Base-by-base conservation (phyloP, 768 basidiomycete species). In the Serendipita vermifera region DNA sequence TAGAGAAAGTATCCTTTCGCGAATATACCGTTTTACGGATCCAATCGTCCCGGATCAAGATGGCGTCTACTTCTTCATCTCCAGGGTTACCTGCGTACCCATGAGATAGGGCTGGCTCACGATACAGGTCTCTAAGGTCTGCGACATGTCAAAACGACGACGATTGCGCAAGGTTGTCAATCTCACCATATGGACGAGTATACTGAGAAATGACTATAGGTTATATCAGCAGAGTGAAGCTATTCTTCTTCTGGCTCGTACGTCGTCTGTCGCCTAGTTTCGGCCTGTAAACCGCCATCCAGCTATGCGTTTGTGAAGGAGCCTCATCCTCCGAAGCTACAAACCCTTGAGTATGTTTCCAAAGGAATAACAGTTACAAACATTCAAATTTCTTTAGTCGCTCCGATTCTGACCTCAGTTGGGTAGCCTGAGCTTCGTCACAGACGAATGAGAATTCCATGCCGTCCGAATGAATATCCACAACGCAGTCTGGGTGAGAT, bases 41-140 rank as follows among this genome's bases (percentile, higher is more conserved):
- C 82, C 83, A 89, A 3, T 81, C 73, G 55, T 83, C 80, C 20
- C 79, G 72, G 7, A 89, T 73, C 3, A 76, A 61, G 22, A 71
- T 70, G 14, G 81, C 71, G 67, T 88, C 86, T 5, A 66, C 64
- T 2, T 66, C 57, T 56, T 87, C 87, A 60, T 86, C 77, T 5
- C 77, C 79, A 15, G 78, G 73, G 38, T 72, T 63, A 1, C 87
- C 87, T 6, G 86, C 83, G 62, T 70, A 70, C 1, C 82, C 77
- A 1, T 70, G 62, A 17, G 85, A 83, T 22, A 89, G 72, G 7
- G 75, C 77, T 5, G 68, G 63, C 57, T 77, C 69, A n/a, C 82
- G 20, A 29, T 26, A 3, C 15, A 51, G 27, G n/a, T 22, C 9
- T 51, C 46, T 17, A n/a, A 51, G 46, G 29, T 51, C 46, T 51